Percentiles rank a stretch among this genome's conserved stretches.
Evolutionary conservation across 768 basidiomycete genomes (phyloP).

Genomic region (Naganishia friedmannii): DNA sequence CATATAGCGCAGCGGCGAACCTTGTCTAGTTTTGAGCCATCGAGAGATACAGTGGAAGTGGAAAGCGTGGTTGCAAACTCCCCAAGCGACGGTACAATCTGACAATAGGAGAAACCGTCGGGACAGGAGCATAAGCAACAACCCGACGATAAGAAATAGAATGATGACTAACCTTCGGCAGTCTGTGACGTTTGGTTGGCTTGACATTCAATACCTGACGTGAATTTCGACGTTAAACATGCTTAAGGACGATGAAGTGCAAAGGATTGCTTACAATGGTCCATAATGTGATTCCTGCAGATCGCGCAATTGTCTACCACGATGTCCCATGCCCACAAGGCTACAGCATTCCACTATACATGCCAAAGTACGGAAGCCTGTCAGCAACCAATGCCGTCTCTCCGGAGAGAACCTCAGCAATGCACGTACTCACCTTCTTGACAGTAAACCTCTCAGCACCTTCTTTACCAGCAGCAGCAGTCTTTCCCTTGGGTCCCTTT

Average conservation of each 20-base stretch:
- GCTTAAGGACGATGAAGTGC: background rate
- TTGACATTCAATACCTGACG: slow-evolving; percentile 94
- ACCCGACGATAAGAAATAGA: slow-evolving; percentile 56
- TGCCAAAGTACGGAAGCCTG: background rate
- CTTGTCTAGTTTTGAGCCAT: slow-evolving; percentile 83
- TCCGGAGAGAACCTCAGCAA: background rate
- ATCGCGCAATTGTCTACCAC: slow-evolving; percentile 99
- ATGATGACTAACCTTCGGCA: slow-evolving; percentile 19
- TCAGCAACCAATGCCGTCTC: background rate
- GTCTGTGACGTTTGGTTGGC: slow-evolving; percentile 84
- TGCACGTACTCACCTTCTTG: slow-evolving; percentile 72
- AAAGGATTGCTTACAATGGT: slow-evolving; percentile 71
- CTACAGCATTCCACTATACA: slow-evolving; percentile 92
- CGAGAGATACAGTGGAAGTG: slow-evolving; percentile 99
- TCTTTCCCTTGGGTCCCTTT: slow-evolving; percentile 25
- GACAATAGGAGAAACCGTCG: background rate
- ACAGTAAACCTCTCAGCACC: slow-evolving; percentile 68
- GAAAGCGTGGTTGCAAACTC: slow-evolving; percentile 98
- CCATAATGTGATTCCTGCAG: slow-evolving; percentile 99
- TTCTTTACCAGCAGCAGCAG: slow-evolving; percentile 23
- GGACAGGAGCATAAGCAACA: too few species aligned
- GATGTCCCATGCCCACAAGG: slow-evolving; percentile 99
- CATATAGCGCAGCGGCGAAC: slow-evolving; percentile 37
- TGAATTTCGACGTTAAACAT: background rate
- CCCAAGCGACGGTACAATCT: slow-evolving; percentile 84